Base-by-base conservation (phyloP, 2,329 filamentous ascomycete genomes). In the Ceratocystis cacaofunesta region DNA sequence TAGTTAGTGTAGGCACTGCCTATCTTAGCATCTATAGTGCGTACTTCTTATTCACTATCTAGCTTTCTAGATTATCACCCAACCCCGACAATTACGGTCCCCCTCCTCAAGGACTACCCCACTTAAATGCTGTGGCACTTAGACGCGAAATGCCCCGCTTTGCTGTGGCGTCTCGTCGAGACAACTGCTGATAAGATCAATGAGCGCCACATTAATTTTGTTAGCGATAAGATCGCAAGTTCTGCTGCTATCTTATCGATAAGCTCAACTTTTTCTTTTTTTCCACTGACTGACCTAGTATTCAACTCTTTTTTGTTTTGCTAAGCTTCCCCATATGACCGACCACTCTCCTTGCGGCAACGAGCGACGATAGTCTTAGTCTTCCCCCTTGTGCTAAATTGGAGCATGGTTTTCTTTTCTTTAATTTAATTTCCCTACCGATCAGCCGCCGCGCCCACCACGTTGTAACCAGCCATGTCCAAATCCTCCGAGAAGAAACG, bases 401-500 rank as follows among this genome's bases (percentile, higher is more conserved):
- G 36, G 36, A 41, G 36, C 12, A 41, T 41, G 36, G 10, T 41
- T 12, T 41, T 41, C 15, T 30, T 58, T 50, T 8, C 8, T 22
- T 50, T 4, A 15, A 12, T 12, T 19, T 22, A 15, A 32, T 10
- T 8, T 25, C 10, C 7, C 12, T 30, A 30, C 36, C 8, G 22
- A 19, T 48, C 41, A 15, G 15, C 10, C 17, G 19, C 5, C 25
- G 19, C 5, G 17, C 22, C 22, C 60, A 12, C n/a, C n/a, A 17
- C 41, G 5, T n/a, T 55, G n/a, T 15, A 5, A 43, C 41, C 62
- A 22, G 28, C 46, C 30, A 68, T 66, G 50, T 68, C 69, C 17
- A 74, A 72, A 66, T 72, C 71, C 44, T 25, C 63, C 8, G 71
- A 78, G 58, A 79, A 78, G 72, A 80, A 80, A 73, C 76, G 78